Evolutionary conservation across 345 rosid genomes (phyloP).

Genomic region (Linum lewisii): DNA sequence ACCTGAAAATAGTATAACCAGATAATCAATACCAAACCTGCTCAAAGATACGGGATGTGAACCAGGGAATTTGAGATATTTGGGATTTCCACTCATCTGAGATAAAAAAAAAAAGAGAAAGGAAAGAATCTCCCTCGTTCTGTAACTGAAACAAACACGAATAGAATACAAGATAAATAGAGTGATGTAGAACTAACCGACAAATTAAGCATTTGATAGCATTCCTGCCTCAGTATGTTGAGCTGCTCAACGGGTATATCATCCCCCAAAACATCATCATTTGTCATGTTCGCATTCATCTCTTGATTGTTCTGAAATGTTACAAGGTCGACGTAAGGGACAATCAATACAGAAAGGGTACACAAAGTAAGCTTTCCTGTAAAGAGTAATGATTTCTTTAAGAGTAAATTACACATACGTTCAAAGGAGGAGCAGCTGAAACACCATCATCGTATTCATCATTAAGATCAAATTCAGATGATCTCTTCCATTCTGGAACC

Average conservation of each 20-base stretch:
- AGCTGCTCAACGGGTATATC: constrained; percentile 83
- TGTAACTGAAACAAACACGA: constrained; percentile 8
- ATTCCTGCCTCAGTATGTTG: constrained; percentile 43
- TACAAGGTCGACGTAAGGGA: background rate
- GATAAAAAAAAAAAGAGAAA: constrained; percentile 14
- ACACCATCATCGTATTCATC: constrained; percentile 65
- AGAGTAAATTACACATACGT: constrained; percentile 22
- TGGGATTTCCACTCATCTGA: constrained; percentile 58
- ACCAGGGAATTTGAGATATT: constrained; percentile 78
- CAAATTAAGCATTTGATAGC: constrained; percentile 52
- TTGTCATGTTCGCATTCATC: constrained; percentile 52
- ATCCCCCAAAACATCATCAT: constrained; percentile 94
- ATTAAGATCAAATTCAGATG: constrained; percentile 88
- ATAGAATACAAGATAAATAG: background rate
- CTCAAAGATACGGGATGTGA: constrained; percentile 81
- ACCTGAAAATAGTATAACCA: background rate
- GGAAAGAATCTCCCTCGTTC: constrained; percentile 11
- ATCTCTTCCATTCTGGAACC: constrained; percentile 97
- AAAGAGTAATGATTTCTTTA: background rate
- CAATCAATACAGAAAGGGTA: background rate
- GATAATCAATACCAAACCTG: constrained; percentile 32
- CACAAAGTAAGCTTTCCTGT: too few species aligned
- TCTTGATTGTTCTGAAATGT: constrained; percentile 55
- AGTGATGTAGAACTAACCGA: constrained; percentile 33
- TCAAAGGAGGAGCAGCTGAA: constrained; percentile 31